Base-by-base conservation (phyloP, 2,329 filamentous ascomycete species). In the Cladosporium austrohemisphaericum region DNA sequence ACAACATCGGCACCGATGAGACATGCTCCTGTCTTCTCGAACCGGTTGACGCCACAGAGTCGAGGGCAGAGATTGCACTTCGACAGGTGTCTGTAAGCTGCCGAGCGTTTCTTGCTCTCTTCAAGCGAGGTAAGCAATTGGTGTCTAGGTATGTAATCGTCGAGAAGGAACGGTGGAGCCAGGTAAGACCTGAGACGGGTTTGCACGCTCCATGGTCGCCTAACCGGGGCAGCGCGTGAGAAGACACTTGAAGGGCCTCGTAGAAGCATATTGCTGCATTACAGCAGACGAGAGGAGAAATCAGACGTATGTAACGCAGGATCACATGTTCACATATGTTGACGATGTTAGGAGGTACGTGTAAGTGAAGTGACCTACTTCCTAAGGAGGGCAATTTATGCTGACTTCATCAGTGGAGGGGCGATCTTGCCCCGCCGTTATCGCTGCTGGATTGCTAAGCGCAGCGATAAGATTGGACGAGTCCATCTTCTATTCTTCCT, bases 31-130 rank as follows among this genome's bases (percentile, higher is more conserved):
- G 85, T 88, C 57, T 77, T 84, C 67, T 91, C 81, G 60, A 83
- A 89, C n/a, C 88, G 81, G 65, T 94, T 90, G 26, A 92, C 85
- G 46, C 83, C 81, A 65, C 88, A 93, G 37, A 81, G 71, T 10
- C 86, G 77, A 2, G 88, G 88, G 59, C 88, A 94, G 6, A 94
- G 75, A 60, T 93, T 94, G 70, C 87, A 94, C 50, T 89, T 82
- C 10, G 78, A 73, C 22, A 94, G 73, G 63, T 94, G 87, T 1
- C 82, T 80, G 60, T 91, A 88, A 1, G 88, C 86, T 16, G 73
- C 70, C 1, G 83, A 84, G 9, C 86, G 80, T 65, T 94, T 94
- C 70, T 81, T 83, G 1, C 86, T 76, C 3, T 80, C 83, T 46
- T 91, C 84, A 3, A 79, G 65, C 1, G 85, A 80, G 2, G 82